Conservation (phyloP, 495 filamentous ascomycete genomes). For the Penicillium paxilli region DNA sequence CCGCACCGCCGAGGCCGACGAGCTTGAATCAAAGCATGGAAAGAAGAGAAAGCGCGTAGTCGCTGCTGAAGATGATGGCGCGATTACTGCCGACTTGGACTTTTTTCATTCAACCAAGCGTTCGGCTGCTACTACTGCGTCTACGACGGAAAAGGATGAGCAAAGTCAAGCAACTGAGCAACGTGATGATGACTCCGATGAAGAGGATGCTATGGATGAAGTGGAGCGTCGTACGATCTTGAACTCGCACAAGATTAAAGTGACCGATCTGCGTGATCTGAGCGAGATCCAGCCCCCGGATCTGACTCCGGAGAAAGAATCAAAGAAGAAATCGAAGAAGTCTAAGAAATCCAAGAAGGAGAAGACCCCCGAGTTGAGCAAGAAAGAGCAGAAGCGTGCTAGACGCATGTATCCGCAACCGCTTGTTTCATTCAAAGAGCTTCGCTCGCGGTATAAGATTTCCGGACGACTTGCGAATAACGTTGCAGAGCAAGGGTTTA, state of each 20-base stretch:
- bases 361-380: conserved; percentile 39
- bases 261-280: conserved; percentile 63
- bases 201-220: conserved; percentile 45
- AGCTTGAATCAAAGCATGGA: conserved; percentile 27
- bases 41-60: conserved; percentile 43
- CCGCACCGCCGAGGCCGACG: conserved; percentile 36
- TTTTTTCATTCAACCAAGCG: conserved; percentile 39
- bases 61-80: conserved; percentile 20
- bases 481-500: conserved; percentile 79
- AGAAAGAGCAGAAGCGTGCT: conserved; percentile 54
- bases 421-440: conserved; percentile 71
- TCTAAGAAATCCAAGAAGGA: conserved; percentile 50
- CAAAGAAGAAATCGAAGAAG: conserved; percentile 51
- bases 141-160: conserved; percentile 16
- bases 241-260: conserved; percentile 82
- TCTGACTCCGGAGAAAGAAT: conserved; percentile 41
- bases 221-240: conserved; percentile 74
- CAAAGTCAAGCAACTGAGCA: conserved; percentile 16
- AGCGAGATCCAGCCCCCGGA: conserved; percentile 36
- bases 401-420: conserved; percentile 70
- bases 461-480: conserved; percentile 73
- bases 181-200: conserved; percentile 24
- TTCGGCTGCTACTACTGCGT: conserved; percentile 13
- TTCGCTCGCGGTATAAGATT: conserved; percentile 68
- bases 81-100: conserved; percentile 32